A percentile compares a stretch with the other conserved stretches of the same genome.
phyloP scores from a whole-genome alignment of 2,329 filamentous ascomycete species.

The Madurella fahalii region DNA sequence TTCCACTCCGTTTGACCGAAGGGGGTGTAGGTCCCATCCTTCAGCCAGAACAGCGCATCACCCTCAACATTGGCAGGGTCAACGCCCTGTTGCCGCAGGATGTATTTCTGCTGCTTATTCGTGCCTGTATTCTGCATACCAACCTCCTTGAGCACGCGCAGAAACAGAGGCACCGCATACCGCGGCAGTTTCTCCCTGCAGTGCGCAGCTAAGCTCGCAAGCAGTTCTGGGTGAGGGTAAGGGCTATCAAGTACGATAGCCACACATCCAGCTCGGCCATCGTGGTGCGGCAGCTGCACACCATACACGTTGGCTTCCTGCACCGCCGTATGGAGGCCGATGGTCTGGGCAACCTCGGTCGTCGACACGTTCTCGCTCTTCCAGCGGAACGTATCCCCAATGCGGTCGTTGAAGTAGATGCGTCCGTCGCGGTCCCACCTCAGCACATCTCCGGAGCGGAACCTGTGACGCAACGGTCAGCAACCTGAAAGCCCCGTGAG shows the following conservation, averaged over 20 bases:
- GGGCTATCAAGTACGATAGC: conserved; percentile 56
- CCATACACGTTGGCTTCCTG: conserved; percentile 85
- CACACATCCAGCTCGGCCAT: conserved; percentile 78
- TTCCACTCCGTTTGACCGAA: conserved; percentile 69
- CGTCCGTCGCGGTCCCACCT: conserved; percentile 65
- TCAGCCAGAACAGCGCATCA: conserved; percentile 61
- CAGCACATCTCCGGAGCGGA: conserved; percentile 76
- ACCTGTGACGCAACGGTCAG: conserved; percentile 35
- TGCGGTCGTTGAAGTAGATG: conserved; percentile 75
- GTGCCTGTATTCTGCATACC: conserved; percentile 70
- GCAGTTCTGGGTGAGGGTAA: conserved; percentile 36
- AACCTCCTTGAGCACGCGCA: conserved; percentile 61
- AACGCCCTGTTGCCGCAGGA: conserved; percentile 66
- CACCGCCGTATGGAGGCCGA: conserved; percentile 63
- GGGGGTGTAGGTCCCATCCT: conserved; percentile 59
- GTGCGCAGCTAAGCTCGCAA: conserved; percentile 59
- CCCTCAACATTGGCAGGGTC: conserved; percentile 52
- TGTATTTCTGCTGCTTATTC: conserved; percentile 82
- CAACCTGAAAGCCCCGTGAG: too few relatives aligned
- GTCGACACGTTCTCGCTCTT: conserved; percentile 82
- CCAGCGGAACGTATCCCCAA: conserved; percentile 75
- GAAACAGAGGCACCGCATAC: conserved; percentile 74
- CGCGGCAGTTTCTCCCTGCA: conserved; percentile 56
- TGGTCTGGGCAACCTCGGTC: conserved; percentile 68
- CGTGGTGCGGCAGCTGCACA: conserved; percentile 72